These are phyloP conservation scores for Neonectria coccinea DNA, from an alignment of 2,329 filamentous ascomycete species.

Conservation along the genomic window DNA sequence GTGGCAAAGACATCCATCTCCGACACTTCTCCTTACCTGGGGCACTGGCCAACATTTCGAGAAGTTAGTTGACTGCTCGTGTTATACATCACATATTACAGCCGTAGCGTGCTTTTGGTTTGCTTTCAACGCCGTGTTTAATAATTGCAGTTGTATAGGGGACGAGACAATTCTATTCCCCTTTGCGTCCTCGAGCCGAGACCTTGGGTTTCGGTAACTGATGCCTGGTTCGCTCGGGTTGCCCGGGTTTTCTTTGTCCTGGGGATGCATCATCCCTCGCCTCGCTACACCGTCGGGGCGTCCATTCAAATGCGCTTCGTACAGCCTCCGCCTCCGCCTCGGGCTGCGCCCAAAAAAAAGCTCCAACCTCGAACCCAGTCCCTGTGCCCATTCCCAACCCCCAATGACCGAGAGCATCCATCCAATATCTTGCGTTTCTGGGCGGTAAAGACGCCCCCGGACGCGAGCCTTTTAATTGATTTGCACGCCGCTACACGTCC, in stretches of 20 bases:
- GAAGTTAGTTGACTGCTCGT: slow-evolving; percentile 3
- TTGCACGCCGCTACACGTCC: slow-evolving; percentile 44
- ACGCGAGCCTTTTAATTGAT: slow-evolving; percentile 38
- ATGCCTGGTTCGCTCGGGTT: slow-evolving; percentile 23
- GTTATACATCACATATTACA: slow-evolving; percentile 16
- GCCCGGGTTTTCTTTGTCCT: slow-evolving; percentile 30
- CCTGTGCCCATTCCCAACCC: slow-evolving; percentile 40
- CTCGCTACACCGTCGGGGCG: slow-evolving; percentile 28
- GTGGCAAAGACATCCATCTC: slow-evolving; percentile 23
- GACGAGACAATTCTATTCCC: slow-evolving; percentile 37
- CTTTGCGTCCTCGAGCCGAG: slow-evolving; percentile 15
- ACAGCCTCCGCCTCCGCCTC: slow-evolving; percentile 33
- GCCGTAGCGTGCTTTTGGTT: slow-evolving; percentile 4
- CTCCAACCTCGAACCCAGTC: slow-evolving; percentile 37
- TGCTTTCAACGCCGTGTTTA: slow-evolving; percentile 12
- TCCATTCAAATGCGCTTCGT: slow-evolving; percentile 29
- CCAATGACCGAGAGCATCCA: slow-evolving; percentile 32
- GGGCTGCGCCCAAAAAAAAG: slow-evolving; percentile 29
- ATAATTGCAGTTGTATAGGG: slow-evolving; percentile 33
- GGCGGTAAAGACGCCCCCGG: slow-evolving; percentile 36
- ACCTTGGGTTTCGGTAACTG: slow-evolving; percentile 32
- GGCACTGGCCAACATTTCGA: slow-evolving; percentile 14
- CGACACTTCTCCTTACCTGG: slow-evolving; percentile 27
- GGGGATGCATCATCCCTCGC: slow-evolving; percentile 39
- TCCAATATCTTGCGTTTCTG: slow-evolving; percentile 34